Conservation (phyloP, 78 protist species). For the Dictyostelium brefeldianum region DNA sequence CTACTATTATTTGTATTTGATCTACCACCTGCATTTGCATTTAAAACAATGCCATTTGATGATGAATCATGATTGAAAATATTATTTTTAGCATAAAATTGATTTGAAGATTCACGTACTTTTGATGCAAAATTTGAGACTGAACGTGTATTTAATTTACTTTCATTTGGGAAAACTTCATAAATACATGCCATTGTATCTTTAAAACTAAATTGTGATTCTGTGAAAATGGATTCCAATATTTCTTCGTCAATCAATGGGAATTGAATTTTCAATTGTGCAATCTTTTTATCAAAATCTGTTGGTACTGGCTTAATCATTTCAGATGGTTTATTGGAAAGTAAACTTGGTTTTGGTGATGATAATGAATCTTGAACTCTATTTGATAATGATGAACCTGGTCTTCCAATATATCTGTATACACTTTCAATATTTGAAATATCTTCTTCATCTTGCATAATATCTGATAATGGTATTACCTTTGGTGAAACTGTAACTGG, state of each 20-base stretch:
- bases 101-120: neutral
- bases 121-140: constrained; percentile 12
- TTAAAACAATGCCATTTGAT: neutral
- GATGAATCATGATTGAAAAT: neutral
- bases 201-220: neutral
- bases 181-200: neutral
- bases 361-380: neutral
- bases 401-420: neutral
- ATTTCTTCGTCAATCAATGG: constrained; percentile 37
- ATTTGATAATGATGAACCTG: neutral
- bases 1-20: neutral
- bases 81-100: neutral
- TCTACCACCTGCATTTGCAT: neutral
- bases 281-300: constrained; percentile 9
- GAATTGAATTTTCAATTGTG: constrained; percentile 23
- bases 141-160: constrained; percentile 1
- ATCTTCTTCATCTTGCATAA: neutral
- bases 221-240: neutral
- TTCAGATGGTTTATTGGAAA: neutral
- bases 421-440: neutral
- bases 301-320: neutral
- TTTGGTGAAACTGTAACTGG: neutral
- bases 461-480: neutral
- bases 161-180: constrained; percentile 20
- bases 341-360: neutral